phyloP scores from a whole-genome alignment of 345 rosid genomes.

The Brassica juncea region DNA sequence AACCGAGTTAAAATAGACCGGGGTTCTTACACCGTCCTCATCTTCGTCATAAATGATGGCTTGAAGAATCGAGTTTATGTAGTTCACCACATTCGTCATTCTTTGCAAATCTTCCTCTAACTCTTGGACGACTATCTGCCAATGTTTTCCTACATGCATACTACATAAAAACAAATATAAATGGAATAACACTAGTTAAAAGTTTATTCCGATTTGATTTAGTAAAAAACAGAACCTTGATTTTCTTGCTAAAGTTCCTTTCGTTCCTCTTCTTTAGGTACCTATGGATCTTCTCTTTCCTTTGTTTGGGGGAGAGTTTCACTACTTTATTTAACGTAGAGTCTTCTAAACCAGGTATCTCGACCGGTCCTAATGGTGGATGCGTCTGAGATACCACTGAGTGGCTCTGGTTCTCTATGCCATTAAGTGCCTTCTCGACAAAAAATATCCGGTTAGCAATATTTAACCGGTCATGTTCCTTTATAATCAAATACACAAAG shows the following conservation, averaged over 20 bases:
- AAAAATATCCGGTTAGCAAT: slow-evolving; percentile 17
- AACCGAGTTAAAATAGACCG: background rate
- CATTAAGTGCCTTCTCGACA: slow-evolving; percentile 47
- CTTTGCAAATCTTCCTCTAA: slow-evolving; percentile 92
- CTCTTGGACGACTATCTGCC: slow-evolving; percentile 93
- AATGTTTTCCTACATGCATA: slow-evolving; percentile 93
- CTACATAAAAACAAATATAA: slow-evolving; percentile 32
- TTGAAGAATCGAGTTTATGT: slow-evolving; percentile 49
- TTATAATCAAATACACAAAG: background rate
- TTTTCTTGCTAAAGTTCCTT: slow-evolving; percentile 96
- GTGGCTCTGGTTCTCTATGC: slow-evolving; percentile 48
- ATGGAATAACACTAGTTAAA: background rate
- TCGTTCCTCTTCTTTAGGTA: slow-evolving; percentile 94
- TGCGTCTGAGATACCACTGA: slow-evolving; percentile 33
- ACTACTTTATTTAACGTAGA: slow-evolving; percentile 65
- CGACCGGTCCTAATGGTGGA: slow-evolving; percentile 55
- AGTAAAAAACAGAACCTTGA: slow-evolving; percentile 55
- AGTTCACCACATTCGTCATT: slow-evolving; percentile 75
- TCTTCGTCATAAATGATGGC: slow-evolving; percentile 81
- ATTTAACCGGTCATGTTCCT: background rate
- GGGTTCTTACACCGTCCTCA: slow-evolving; percentile 58
- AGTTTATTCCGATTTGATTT: slow-evolving; percentile 11
- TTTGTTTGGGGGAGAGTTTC: slow-evolving; percentile 79
- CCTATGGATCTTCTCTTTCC: slow-evolving; percentile 90
- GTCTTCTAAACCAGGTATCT: slow-evolving; percentile 75